Base-by-base conservation (phyloP, 345 rosid genomes). In the Trapa bicornis region DNA sequence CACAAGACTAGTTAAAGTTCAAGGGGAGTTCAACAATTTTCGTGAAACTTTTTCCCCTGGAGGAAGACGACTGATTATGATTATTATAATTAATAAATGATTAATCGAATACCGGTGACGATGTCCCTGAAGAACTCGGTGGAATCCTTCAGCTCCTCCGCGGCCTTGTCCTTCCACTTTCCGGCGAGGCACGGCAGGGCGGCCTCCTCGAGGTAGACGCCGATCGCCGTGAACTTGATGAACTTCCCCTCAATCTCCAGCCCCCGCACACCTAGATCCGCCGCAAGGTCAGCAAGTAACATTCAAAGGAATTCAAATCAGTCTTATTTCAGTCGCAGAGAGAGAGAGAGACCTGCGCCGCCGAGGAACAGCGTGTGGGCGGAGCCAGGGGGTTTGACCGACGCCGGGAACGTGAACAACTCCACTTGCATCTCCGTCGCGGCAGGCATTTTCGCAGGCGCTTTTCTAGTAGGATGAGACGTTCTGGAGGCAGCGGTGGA, bases 191-290 rank as follows among this genome's bases (percentile, higher is more conserved):
- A 80, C 47, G 81, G 68, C 41, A 88, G 78, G 17, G 96, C 81
- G 37, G 14, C 73, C 47, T 81, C 79, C 38, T 90, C 92, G 43
- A 93, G 68, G 80, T 90, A 93, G 3, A 93, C 87, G 4, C 87
- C 97, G 9, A 93, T 88, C 52, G 90, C 84, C 37, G 97, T 93
- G 83, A 89, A 83, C 77, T 84, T 82, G 2, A 85, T 52, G 71
- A 88, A 88, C 52, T 81, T 86, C n/a, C 96, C 98, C 63, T 85
- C 73, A 2, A 88, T 84, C 4, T 93, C 85, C 65, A 88, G 65
- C 5, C 92, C 96, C 76, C 94, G 82, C n/a, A 43, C 92, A 53
- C 98, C 98, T 87, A 79, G 71, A 39, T 39, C 42, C 67, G 63
- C 68, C 50, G 41, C 69, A 68, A 65, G 52, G 36, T 0, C 42